Conservation (phyloP, 768 basidiomycete species). For the Sistotremastrum niveocremeum region DNA sequence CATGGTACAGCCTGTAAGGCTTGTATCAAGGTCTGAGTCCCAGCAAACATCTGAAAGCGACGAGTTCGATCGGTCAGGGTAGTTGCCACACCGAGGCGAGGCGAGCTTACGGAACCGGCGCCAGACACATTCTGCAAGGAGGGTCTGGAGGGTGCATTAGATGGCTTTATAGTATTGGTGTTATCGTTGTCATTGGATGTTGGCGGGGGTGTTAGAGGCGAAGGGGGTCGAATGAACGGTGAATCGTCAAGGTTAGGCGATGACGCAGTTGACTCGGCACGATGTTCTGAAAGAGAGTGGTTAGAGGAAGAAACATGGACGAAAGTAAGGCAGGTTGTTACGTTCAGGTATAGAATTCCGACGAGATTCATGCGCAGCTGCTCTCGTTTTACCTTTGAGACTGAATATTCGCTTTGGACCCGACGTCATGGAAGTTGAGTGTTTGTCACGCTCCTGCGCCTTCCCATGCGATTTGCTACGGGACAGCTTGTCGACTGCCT, state of each 20-base stretch:
- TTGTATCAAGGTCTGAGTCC: constrained; percentile 82
- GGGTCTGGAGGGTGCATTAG: constrained; percentile 20
- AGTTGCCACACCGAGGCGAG: background rate
- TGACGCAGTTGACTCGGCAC: constrained; percentile 10
- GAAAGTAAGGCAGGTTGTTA: constrained; percentile 1
- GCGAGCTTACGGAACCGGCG: constrained; percentile 49
- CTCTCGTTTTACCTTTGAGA: constrained; percentile 33
- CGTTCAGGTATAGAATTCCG: background rate
- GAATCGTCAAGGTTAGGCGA: constrained; percentile 31
- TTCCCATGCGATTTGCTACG: constrained; percentile 26
- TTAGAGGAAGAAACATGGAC: constrained; percentile 3
- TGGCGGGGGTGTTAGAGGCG: constrained; percentile 33
- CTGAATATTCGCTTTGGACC: constrained; percentile 41
- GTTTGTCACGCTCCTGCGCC: constrained; percentile 10
- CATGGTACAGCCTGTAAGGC: constrained; percentile 77
- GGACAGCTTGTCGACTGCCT: constrained; percentile 53
- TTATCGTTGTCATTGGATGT: background rate
- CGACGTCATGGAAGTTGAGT: constrained; percentile 22
- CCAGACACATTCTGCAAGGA: constrained; percentile 44
- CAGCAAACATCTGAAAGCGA: constrained; percentile 58
- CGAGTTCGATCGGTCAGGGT: constrained; percentile 4
- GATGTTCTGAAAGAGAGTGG: background rate
- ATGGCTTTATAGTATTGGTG: too few relatives aligned
- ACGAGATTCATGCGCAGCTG: constrained; percentile 17
- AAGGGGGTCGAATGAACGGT: constrained; percentile 63